Evolutionary conservation across 257 asterid species (phyloP), one percentile per base, ranked within the genome.

Genomic region (Nyctanthes arbortristis): DNA sequence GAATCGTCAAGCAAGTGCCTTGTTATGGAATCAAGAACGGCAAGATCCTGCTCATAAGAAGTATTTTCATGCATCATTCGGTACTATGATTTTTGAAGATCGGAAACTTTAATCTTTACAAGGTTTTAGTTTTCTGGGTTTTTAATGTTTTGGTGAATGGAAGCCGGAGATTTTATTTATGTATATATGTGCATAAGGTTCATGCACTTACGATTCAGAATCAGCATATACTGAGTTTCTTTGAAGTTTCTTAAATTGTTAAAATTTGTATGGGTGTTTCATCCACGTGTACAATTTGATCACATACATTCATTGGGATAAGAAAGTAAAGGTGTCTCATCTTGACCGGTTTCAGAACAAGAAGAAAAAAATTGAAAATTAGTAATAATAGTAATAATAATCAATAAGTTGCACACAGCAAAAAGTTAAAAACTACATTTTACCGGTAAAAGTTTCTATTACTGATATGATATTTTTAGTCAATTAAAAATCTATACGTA

Each of bases 1-100:
- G 81, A 76, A 60, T 80, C 84, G 24, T 80, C 82, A 22, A 70
- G 73, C 72, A 80, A 59, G 52, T 77, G 67, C 13, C 49, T 47
- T n/a, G 73, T 37, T 52, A 80, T 73, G 52, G 75, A 43, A 10
- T 80, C 82, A 0, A 80, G 85, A 67, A 77, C 37, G 56, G 78
- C 75, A n/a, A 77, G 61, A 32, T 80, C 79, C 4, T 72, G 39
- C 14, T 56, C 71, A 34, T 70, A 80, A 55, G 37, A 16, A 24
- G 57, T 63, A 39, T 32, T 55, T 59, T 63, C 73, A 58, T 1
- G 24, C 68, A 69, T 31, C 62, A 35, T 47, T 63, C 10, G 33
- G 63, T 47, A 47, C 9, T 47, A 7, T 18, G 5, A 47, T 47
- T n/a, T 35, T 35, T 1, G 10, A 35, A 35, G 40, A 52, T 8